Conservation (phyloP, 2,329 filamentous ascomycete genomes). For the Colletotrichum melonis region DNA sequence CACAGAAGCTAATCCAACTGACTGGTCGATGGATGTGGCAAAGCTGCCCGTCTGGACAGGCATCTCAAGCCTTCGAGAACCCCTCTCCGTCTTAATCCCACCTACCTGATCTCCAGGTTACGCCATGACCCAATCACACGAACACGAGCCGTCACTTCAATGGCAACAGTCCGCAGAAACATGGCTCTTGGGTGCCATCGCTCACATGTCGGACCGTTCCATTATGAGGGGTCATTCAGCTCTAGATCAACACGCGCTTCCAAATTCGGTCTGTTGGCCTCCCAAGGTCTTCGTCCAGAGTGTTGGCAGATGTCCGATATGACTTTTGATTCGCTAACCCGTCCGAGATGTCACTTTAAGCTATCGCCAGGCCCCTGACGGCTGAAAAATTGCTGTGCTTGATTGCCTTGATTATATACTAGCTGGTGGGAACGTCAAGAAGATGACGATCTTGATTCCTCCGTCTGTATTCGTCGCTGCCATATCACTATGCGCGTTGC, state of each 20-base stretch:
- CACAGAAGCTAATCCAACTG: not conserved
- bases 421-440: not conserved
- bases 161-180: not conserved
- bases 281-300: not conserved
- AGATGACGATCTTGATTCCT: not conserved
- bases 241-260: not conserved
- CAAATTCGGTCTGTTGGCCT: not conserved
- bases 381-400: not conserved
- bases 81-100: not conserved
- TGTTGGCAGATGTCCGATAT: not conserved
- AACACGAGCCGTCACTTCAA: not conserved
- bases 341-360: slow-evolving; percentile 22
- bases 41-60: slow-evolving; percentile 11
- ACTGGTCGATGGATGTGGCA: not conserved
- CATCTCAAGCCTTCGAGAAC: not conserved
- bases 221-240: slow-evolving; percentile 7
- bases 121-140: slow-evolving; percentile 15
- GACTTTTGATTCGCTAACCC: slow-evolving; percentile 15
- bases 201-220: slow-evolving; percentile 23
- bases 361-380: not conserved
- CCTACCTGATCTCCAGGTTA: not conserved
- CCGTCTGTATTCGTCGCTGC: not conserved
- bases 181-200: slow-evolving; percentile 26
- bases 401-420: slow-evolving; percentile 3
- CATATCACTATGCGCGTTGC: slow-evolving; percentile 17